Percentiles rank a stretch among this genome's conserved stretches.
Conservation (phyloP, 768 basidiomycete species). For the Rhodotorula diobovata region DNA sequence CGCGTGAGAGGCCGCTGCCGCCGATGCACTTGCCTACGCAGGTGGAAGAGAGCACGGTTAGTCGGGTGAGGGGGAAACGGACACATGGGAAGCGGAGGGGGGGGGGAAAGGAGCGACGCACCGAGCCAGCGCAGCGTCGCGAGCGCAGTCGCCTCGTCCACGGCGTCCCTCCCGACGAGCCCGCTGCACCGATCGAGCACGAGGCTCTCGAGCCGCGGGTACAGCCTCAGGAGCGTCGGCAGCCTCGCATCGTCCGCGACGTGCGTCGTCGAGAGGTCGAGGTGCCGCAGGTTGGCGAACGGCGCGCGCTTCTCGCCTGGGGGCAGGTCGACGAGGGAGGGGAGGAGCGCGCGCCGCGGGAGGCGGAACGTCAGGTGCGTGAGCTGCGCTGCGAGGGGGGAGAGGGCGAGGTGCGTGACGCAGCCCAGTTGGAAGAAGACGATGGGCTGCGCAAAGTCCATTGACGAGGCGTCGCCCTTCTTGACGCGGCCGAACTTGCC, state of each 20-base stretch:
- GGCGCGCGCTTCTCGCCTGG: conserved; percentile 28
- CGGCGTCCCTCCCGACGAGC: conserved; percentile 54
- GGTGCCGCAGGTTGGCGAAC: conserved; percentile 56
- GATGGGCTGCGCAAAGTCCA: conserved; percentile 69
- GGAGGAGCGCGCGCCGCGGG: conserved; percentile 60
- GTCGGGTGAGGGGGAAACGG: no score
- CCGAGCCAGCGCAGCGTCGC: conserved; percentile 33
- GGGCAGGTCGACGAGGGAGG: conserved; percentile 48
- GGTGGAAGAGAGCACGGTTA: not conserved
- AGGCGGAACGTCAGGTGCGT: conserved; percentile 65
- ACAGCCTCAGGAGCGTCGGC: conserved; percentile 56
- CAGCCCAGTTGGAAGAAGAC: conserved; percentile 52
- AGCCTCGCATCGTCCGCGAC: conserved; percentile 56
- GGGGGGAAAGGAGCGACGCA: not conserved
- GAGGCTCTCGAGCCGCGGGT: conserved; percentile 59
- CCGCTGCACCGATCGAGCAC: conserved; percentile 63
- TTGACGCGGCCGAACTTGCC: conserved; percentile 2
- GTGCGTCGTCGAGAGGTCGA: conserved; percentile 68
- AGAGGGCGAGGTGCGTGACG: conserved; percentile 54
- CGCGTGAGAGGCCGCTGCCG: conserved; percentile 6
- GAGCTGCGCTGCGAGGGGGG: conserved; percentile 52
- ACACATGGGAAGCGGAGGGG: no score
- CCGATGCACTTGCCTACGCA: conserved; percentile 7
- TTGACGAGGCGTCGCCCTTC: conserved; percentile 51
- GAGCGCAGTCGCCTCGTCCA: conserved; percentile 23